phyloP scores from a whole-genome alignment of 2,329 filamentous ascomycete species.

The Colletotrichum sp. region DNA sequence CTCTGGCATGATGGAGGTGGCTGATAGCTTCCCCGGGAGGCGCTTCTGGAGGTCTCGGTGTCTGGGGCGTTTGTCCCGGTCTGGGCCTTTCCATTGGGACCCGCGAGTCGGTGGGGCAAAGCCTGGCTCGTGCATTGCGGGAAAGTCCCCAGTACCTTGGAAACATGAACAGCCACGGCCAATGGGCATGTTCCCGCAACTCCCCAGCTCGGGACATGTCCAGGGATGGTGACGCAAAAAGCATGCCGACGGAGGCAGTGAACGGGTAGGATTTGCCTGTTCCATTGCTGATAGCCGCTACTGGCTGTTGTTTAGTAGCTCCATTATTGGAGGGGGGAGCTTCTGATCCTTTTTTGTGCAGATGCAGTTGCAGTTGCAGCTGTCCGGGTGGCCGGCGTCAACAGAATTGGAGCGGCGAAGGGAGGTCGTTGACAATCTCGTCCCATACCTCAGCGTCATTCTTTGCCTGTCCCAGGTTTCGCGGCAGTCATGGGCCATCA shows the following conservation, averaged over 20 bases:
- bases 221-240: constrained; percentile 20
- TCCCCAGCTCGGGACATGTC: neutral
- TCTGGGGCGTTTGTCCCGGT: neutral
- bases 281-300: constrained; percentile 6
- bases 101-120: neutral
- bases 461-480: neutral
- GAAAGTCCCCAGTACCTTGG: constrained; percentile 19
- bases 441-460: neutral
- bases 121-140: constrained; percentile 1
- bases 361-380: neutral
- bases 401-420: neutral
- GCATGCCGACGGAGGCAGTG: constrained; percentile 3
- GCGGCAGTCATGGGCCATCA: neutral
- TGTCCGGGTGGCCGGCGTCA: neutral
- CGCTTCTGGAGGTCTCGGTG: neutral
- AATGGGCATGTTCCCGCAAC: constrained; percentile 20
- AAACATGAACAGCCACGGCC: neutral
- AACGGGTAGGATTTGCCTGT: neutral
- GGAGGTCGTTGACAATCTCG: neutral
- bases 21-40: neutral
- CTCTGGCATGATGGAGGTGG: constrained; percentile 9
- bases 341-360: neutral
- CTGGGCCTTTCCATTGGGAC: neutral
- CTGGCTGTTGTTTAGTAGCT: neutral
- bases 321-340: neutral